Conservation (phyloP, 257 asterid species). For the Salvia hispanica region DNA sequence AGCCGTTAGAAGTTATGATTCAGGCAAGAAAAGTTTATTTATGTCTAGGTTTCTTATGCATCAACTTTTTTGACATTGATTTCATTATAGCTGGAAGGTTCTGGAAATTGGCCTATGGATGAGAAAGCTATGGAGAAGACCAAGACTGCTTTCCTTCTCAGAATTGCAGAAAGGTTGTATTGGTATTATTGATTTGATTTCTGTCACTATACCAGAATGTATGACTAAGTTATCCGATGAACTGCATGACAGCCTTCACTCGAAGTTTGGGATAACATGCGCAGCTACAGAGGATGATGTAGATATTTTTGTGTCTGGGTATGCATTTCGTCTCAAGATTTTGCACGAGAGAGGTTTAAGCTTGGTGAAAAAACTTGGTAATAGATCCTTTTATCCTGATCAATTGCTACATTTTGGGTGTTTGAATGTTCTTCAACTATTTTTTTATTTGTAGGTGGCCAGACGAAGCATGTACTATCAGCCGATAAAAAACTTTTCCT, state of each 20-base stretch:
- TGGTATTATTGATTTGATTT: constrained; percentile 32
- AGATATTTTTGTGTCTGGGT: constrained; percentile 85
- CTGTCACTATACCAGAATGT: constrained; percentile 15
- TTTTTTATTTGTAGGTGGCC: constrained; percentile 41
- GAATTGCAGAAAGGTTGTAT: constrained; percentile 93
- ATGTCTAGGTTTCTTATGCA: constrained; percentile 23
- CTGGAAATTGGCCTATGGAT: constrained; percentile 98
- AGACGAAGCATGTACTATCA: constrained; percentile 58
- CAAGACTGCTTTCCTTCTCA: constrained; percentile 86
- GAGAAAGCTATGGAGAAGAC: constrained; percentile 95
- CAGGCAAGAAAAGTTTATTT: constrained; percentile 60
- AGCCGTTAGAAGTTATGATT: constrained; percentile 86
- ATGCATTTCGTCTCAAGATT: constrained; percentile 90
- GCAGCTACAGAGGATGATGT: constrained; percentile 86
- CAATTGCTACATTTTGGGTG: constrained; percentile 22
- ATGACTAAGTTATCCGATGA: constrained; percentile 35
- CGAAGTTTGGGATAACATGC: constrained; percentile 60
- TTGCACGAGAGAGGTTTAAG: constrained; percentile 89
- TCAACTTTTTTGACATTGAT: constrained; percentile 25
- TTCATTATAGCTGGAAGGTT: constrained; percentile 84
- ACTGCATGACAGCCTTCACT: constrained; percentile 67
- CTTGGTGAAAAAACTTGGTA: constrained; percentile 66
- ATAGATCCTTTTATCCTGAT: constrained; percentile 28
- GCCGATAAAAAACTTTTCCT: constrained; percentile 72
- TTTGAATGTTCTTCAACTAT: neutral